These are phyloP conservation scores for Pisolithus orientalis DNA, from an alignment of 768 basidiomycete species.

Conservation along the genomic window DNA sequence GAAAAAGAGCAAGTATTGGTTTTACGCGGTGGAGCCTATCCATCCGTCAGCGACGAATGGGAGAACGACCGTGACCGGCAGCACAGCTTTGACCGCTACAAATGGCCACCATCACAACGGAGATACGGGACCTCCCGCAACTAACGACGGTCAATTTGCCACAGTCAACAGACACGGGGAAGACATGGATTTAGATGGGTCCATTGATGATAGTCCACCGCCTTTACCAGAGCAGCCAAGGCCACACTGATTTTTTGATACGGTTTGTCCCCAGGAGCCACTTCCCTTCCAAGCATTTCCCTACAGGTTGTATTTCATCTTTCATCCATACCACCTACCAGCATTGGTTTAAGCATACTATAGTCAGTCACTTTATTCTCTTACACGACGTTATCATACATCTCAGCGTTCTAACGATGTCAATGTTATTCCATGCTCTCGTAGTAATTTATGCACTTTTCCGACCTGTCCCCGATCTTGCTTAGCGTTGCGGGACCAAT, in stretches of 20 bases:
- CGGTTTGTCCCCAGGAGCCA: constrained; percentile 1
- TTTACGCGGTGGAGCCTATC: constrained; percentile 77
- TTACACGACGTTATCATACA: constrained; percentile 13
- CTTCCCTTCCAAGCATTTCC: constrained; percentile 7
- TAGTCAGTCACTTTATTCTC: constrained; percentile 24
- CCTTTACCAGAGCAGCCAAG: constrained; percentile 13
- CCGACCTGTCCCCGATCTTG: neutral
- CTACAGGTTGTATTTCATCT: constrained; percentile 10
- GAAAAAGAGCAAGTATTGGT: constrained; percentile 85
- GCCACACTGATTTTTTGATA: constrained; percentile 5
- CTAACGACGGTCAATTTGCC: constrained; percentile 4
- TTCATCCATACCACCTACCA: constrained; percentile 24
- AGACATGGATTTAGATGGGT: constrained; percentile 21
- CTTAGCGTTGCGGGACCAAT: no score
- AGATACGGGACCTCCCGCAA: constrained; percentile 4
- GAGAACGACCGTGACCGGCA: constrained; percentile 12
- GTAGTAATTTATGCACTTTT: neutral
- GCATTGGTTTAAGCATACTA: constrained; percentile 24
- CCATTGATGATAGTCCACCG: constrained; percentile 9
- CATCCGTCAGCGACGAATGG: constrained; percentile 23
- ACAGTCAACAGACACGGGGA: constrained; percentile 1
- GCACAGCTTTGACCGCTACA: constrained; percentile 9
- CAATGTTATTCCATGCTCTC: neutral
- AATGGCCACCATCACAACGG: constrained; percentile 18
- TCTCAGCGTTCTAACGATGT: neutral